Evolutionary conservation across 2,329 filamentous ascomycete genomes (phyloP).

Genomic region (Phialophora macrospora): DNA sequence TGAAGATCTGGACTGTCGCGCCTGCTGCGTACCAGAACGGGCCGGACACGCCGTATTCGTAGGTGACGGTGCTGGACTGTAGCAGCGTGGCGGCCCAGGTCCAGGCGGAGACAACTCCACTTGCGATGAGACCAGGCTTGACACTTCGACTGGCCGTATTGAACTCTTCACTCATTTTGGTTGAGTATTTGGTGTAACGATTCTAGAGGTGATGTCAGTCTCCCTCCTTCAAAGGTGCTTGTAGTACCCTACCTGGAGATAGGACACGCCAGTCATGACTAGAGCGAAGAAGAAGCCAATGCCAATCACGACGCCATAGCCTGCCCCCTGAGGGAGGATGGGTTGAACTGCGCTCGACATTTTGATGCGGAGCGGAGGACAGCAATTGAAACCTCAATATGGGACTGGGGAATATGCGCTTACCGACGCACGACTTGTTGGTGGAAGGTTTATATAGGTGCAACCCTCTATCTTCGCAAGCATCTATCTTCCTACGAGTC

Average conservation of each 20-base stretch:
- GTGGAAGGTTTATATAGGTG: too few species aligned
- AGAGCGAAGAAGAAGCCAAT: constrained; percentile 53
- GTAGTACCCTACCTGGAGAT: constrained; percentile 46
- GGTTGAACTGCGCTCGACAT: too few species aligned
- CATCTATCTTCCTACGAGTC: too few species aligned
- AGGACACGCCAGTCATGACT: constrained; percentile 49
- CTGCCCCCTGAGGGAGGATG: constrained; percentile 43
- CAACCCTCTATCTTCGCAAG: too few species aligned
- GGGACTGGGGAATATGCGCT: too few species aligned
- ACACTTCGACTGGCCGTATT: constrained; percentile 84
- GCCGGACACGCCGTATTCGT: constrained; percentile 72
- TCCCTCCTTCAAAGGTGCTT: too few species aligned
- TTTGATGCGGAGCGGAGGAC: too few species aligned
- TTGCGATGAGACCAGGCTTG: constrained; percentile 84
- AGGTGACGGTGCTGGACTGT: constrained; percentile 77
- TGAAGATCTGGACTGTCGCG: constrained; percentile 80
- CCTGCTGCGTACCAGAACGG: constrained; percentile 70
- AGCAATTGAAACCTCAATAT: too few species aligned
- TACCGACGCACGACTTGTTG: too few species aligned
- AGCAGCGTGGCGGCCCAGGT: constrained; percentile 64
- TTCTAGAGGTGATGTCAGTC: constrained; percentile 17
- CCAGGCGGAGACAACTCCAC: constrained; percentile 87
- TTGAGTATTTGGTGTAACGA: constrained; percentile 47
- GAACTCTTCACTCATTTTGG: constrained; percentile 91
- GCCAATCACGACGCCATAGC: constrained; percentile 57